Base-by-base conservation (phyloP, 345 rosid genomes). In the Brassica nigra region DNA sequence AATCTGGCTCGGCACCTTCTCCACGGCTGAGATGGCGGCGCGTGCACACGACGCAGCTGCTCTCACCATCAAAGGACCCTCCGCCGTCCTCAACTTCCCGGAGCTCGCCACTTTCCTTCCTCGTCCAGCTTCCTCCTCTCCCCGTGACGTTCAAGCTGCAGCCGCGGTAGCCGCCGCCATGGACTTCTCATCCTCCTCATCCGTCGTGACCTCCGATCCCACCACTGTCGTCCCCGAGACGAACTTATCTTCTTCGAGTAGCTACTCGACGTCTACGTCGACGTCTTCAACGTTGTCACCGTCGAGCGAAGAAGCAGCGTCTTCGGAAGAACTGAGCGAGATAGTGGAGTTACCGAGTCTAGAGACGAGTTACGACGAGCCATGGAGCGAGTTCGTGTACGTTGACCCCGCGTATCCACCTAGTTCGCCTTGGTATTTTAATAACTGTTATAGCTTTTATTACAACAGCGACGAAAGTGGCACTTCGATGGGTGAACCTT, bases 31-130 rank as follows among this genome's bases (percentile, higher is more conserved):
- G 82, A 92, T 91, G 97, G 98, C 98, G 4, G 98, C 98, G 31
- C 97, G 98, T 66, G 98, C 98, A 0, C 98, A 94, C 16, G 98
- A 94, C 86, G 98, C 92, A 12, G 98, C 98, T 8, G 95, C 97
- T 36, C 65, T 92, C 23, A 88, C 86, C 87, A 88, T 94, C 83
- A 94, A 92, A 83, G 98, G 98, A 66, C 18, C 79, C 49, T 87
- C 95, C 2, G 98, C 97, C 64, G 88, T 90, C 62, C 90, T 92
- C 18, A 92, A 92, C 85, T 94, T 92, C 88, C 98, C 98, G 4
- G 86, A 90, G 66, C 93, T 94, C 16, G 86, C 95, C 27, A 79
- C 78, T 42, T 78, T 84, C 65, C 88, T 94, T 11, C 98, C 98
- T 30, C 91, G 93, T 62, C 98, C 98, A 0, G 85, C 85, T 20